Evolutionary conservation across 2,329 filamentous ascomycete genomes (phyloP).

Genomic region (Aspergillus sp.): DNA sequence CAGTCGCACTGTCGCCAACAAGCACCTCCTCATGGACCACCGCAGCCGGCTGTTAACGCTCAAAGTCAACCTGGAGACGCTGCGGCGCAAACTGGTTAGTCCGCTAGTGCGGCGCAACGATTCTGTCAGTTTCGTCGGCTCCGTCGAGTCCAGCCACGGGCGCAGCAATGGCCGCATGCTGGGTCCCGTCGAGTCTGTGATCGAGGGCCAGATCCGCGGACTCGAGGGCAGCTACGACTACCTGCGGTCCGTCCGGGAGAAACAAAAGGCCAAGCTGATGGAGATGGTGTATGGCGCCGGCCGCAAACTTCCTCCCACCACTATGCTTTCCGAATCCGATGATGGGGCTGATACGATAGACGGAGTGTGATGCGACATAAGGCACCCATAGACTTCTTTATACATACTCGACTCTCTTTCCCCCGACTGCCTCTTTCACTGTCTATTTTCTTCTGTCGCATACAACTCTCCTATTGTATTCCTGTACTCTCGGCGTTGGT

Average conservation of each 20-base stretch:
- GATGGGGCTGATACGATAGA: constrained; percentile 16
- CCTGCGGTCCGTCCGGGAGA: constrained; percentile 69
- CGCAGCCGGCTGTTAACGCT: constrained; percentile 79
- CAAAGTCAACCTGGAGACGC: constrained; percentile 81
- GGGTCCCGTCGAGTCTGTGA: constrained; percentile 52
- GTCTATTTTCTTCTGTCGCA: constrained; percentile 1
- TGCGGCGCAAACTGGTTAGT: constrained; percentile 77
- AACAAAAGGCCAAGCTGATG: constrained; percentile 80
- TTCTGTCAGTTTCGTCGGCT: constrained; percentile 39
- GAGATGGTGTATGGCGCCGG: constrained; percentile 68
- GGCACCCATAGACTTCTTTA: not conserved
- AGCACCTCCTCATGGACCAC: constrained; percentile 80
- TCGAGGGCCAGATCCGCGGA: constrained; percentile 79
- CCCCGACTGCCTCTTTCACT: constrained; percentile 1
- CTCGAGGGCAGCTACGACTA: constrained; percentile 77
- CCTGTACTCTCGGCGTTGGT: not conserved
- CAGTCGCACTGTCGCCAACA: constrained; percentile 80
- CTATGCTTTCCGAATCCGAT: constrained; percentile 25
- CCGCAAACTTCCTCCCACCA: constrained; percentile 23
- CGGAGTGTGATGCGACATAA: constrained; percentile 9
- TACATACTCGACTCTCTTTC: not conserved
- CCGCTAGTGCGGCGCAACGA: constrained; percentile 73
- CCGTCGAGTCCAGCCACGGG: constrained; percentile 23
- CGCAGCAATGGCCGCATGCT: constrained; percentile 55
- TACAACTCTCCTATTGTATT: not conserved